Evolutionary conservation across 192 early-diverging fungal genomes (phyloP).

Genomic region (Linnemannia hyalina): DNA sequence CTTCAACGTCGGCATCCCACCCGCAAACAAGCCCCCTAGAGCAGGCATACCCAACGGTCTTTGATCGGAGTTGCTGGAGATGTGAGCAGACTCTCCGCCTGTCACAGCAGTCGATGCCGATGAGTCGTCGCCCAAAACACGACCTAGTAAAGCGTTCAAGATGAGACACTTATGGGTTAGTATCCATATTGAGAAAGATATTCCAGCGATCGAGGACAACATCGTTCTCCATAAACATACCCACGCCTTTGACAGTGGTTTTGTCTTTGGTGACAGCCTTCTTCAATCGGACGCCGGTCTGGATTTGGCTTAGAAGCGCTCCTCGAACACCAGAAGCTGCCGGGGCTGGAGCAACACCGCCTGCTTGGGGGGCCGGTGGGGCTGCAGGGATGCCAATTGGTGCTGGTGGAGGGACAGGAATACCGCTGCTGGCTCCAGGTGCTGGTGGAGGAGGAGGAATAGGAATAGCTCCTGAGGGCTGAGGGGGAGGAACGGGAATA

Average conservation of each 20-base stretch:
- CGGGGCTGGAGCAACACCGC: constrained; percentile 9
- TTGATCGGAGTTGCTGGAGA: constrained; percentile 36
- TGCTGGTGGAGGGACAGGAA: constrained; percentile 32
- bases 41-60: constrained; percentile 49
- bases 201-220: background rate
- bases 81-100: constrained; percentile 8
- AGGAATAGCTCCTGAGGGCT: constrained; percentile 26
- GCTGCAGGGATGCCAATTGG: constrained; percentile 25
- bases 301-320: constrained; percentile 81
- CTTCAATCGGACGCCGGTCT: constrained; percentile 71
- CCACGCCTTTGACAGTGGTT: constrained; percentile 58
- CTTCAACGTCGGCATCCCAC: constrained; percentile 78
- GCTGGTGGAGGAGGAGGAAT: constrained; percentile 14
- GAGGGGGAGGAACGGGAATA: constrained; percentile 19
- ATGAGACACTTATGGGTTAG: background rate
- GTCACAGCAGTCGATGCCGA: constrained; percentile 11
- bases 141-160: constrained; percentile 22
- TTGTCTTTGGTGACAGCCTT: constrained; percentile 77
- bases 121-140: constrained; percentile 56
- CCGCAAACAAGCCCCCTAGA: constrained; percentile 73
- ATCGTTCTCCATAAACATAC: constrained; percentile 8
- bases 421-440: constrained; percentile 4
- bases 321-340: constrained; percentile 46
- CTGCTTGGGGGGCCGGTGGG: constrained; percentile 6
- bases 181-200: background rate